Base-by-base conservation (phyloP, 176 grass and related monocot species). In the Hyparrhenia diplandra region DNA sequence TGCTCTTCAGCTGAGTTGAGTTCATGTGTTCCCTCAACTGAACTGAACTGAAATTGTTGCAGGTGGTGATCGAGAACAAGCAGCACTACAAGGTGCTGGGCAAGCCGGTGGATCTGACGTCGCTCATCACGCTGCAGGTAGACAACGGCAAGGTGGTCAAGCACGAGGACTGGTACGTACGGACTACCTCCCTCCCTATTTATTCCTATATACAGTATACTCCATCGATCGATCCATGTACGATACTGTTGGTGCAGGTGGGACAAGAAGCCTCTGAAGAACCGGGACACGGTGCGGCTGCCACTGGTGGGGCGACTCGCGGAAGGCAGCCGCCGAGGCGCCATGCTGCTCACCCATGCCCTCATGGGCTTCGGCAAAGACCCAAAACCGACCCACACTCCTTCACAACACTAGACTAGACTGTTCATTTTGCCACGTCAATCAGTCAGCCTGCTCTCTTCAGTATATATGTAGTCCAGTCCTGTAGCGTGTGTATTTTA, bases 331-430 rank as follows among this genome's bases (percentile, higher is more conserved):
- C 87, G 87, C 5, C 76, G 82, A 45, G 87, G 82, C 30, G 83
- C 85, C 61, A 93, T 90, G 91, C 34, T 93, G 30, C 55, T 93
- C 49, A 90, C 91, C 3, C 91, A 93, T 61, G 82, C 13, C 1
- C 42, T 93, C 68, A 93, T 93, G 88, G 82, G 85, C 43, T 85
- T 64, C 72, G 88, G 85, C 58, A 93, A 93, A 31, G 91, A 90
- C 60, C 85, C 83, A 12, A 60, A 11, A 27, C 23, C 58, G 13
- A 2, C 23, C 20, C 21, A 55, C 0, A 0, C 45, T 0, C 47
- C 18, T 0, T 55, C 52, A 21, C 49, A 21, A 20, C 49, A 52
- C 18, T 52, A 47, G 40, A n/a, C 41, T 45, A 43, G 41, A 13
- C 2, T 13, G 41, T 13, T 13, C 2, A 43, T 43, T 43, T 43